Evolutionary conservation across 2,329 filamentous ascomycete species (phyloP), one percentile per base, ranked within the genome.

Genomic region (Xylaria sp.): DNA sequence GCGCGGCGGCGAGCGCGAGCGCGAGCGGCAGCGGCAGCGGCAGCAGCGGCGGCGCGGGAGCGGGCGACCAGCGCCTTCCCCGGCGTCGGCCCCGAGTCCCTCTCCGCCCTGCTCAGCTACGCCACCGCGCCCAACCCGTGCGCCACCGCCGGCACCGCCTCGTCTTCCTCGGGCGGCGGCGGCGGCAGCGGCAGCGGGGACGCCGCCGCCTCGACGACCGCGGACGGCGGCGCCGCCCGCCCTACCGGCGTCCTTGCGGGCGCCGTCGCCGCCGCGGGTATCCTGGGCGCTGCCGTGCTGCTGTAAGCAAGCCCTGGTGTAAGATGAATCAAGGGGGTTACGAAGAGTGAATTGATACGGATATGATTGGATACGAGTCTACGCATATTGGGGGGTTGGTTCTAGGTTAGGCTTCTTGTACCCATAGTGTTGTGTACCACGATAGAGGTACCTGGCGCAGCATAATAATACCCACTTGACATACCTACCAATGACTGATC

Each of bases 261-360:
- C 22, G 64, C 62, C 7, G 50, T 60, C 20, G 65, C 64, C 13
- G 60, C 63, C 11, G 65, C 64, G 29, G 65, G 62, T 29, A 26
- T 65, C 37, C 39, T 66, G n/a, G 65, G 64, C 41, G 62, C 56
- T n/a, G 63, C 54, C 2, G 72, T 75, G 2, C 73, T 75, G 7
- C 50, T 67, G 19, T 66, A 44, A 54, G 51, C 21, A 34, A n/a
- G n/a, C n/a, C n/a, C n/a, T n/a, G n/a, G n/a, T n/a, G n/a, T n/a
- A n/a, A n/a, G n/a, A n/a, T n/a, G n/a, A n/a, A n/a, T n/a, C n/a
- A n/a, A n/a, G n/a, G n/a, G 29, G 29, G 29, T 34, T 13, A 11
- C 6, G 11, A 6, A 26, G 5, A 11, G 24, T 26, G 5, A 5
- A 26, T 26, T 5, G 24, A 26, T 26, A 11, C 5, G 5, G 24